Conservation (phyloP, 129 eudicot genomes). For the Gnaphalium uliginosum region DNA sequence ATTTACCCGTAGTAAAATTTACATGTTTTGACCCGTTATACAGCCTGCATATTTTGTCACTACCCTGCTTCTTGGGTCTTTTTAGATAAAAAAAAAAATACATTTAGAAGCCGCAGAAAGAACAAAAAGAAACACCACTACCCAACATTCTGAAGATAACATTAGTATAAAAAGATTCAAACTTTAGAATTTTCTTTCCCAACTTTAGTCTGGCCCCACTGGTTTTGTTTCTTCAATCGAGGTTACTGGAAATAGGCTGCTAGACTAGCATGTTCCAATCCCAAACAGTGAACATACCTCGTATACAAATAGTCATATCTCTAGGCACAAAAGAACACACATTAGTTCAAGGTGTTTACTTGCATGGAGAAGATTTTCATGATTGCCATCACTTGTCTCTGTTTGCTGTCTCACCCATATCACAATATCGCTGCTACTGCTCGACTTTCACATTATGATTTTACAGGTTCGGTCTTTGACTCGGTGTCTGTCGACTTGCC, state of each 20-base stretch:
- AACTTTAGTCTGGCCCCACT: slow-evolving; percentile 41
- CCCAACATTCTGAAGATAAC: slow-evolving; percentile 35
- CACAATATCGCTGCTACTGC: slow-evolving; percentile 6
- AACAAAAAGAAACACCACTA: slow-evolving; percentile 44
- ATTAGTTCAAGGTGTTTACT: not conserved
- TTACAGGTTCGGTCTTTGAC: slow-evolving; percentile 21
- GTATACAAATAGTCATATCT: slow-evolving; percentile 22
- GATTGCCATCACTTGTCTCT: slow-evolving; percentile 36
- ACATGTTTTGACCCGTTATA: not conserved
- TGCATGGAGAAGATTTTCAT: slow-evolving; percentile 41
- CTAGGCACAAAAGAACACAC: not conserved
- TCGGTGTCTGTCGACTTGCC: not conserved
- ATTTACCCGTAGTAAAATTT: no score
- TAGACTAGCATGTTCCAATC: slow-evolving; percentile 29
- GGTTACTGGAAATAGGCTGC: slow-evolving; percentile 22
- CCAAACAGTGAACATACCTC: slow-evolving; percentile 30
- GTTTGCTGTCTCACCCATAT: slow-evolving; percentile 30
- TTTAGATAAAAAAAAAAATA: slow-evolving; percentile 4
- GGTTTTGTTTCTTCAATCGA: slow-evolving; percentile 27
- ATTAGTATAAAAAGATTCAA: slow-evolving; percentile 27
- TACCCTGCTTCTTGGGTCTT: not conserved
- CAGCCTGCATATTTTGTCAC: not conserved
- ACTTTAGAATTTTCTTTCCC: slow-evolving; percentile 30
- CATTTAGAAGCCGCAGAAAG: slow-evolving; percentile 43
- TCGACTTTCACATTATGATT: slow-evolving; percentile 7